Evolutionary conservation across 2,329 filamentous ascomycete species (phyloP), one percentile per base, ranked within the genome.

Genomic region (Penicillium sp.): DNA sequence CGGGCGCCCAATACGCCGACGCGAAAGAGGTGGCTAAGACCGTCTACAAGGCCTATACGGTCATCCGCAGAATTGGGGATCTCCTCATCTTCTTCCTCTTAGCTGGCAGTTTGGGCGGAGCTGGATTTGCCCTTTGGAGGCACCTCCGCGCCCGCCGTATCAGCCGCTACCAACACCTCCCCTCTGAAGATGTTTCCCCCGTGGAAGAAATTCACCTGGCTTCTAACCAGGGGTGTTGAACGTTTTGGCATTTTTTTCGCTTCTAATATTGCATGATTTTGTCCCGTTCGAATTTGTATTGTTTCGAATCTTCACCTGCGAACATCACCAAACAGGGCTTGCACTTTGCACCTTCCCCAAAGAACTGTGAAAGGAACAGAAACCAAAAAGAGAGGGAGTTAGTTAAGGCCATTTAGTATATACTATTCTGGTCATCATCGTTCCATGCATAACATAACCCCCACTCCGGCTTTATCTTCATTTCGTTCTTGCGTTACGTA

Each of bases 81-180:
- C 50, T 72, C 4, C 42, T 72, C 38, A 63, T 72, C 21, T 63
- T 70, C 50, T 58, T 72, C 37, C 45, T 69, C 32, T 35, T 66
- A n/a, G 38, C 52, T 3, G 63, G 64, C 50, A 60, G 62, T 6
- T 31, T 67, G 29, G 60, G 62, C n/a, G 68, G 67, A 18, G 50
- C 65, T 15, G 38, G 65, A 37, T 57, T 57, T 13, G 63, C 59
- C 21, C 25, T 61, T 16, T 66, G 60, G 52, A 62, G 60, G 29
- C 42, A 59, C 21, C 40, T 67, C 13, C 54, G 61, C 13, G 54
- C 54, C 5, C 67, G 67, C 46, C 65, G 62, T 53, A 53, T 50
- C 41, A 60, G 59, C 52, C 58, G 66, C 46, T 72, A 72, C 55
- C 57, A 63, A 12, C 62, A 68, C 37, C 58, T 72, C 50, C 63